These are phyloP conservation scores for Trametes cingulata DNA, from an alignment of 768 basidiomycete genomes.

Conservation along the genomic window DNA sequence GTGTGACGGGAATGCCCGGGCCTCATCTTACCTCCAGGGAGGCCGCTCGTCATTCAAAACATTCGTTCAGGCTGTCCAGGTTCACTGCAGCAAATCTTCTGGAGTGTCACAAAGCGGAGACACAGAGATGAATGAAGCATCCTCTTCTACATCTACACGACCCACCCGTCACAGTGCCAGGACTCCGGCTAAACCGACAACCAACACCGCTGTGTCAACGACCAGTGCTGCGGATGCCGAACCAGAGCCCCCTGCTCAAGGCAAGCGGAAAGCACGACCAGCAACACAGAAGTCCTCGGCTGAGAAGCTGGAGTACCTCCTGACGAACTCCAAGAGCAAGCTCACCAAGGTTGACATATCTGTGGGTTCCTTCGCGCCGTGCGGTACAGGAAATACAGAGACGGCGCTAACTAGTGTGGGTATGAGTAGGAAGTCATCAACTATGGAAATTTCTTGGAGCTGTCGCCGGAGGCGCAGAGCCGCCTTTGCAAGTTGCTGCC, in stretches of 20 bases:
- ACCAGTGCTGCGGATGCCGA: background rate
- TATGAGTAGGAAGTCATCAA: slow-evolving; percentile 24
- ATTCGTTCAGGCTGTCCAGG: too few species aligned
- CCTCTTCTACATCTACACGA: background rate
- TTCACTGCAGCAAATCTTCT: too few species aligned
- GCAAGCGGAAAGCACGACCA: slow-evolving; percentile 19
- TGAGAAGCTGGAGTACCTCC: slow-evolving; percentile 40
- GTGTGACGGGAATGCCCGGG: too few species aligned
- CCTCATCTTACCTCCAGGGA: too few species aligned
- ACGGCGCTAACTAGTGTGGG: background rate
- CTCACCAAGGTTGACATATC: slow-evolving; percentile 51
- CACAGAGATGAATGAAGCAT: background rate
- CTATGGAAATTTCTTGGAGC: slow-evolving; percentile 27
- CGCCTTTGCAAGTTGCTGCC: slow-evolving; percentile 31
- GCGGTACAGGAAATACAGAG: background rate
- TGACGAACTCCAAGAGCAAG: slow-evolving; percentile 50
- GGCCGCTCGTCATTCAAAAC: too few species aligned
- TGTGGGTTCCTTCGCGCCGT: slow-evolving; percentile 31
- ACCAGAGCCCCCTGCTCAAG: background rate
- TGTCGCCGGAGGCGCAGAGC: slow-evolving; percentile 30
- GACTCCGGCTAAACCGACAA: slow-evolving; percentile 8
- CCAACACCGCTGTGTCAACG: background rate
- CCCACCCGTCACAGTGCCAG: slow-evolving; percentile 18
- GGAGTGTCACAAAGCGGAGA: too few species aligned
- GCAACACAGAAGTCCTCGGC: slow-evolving; percentile 29